Evolutionary conservation across 2,329 filamentous ascomycete genomes (phyloP).

Genomic region (Parastagonospora avenae): DNA sequence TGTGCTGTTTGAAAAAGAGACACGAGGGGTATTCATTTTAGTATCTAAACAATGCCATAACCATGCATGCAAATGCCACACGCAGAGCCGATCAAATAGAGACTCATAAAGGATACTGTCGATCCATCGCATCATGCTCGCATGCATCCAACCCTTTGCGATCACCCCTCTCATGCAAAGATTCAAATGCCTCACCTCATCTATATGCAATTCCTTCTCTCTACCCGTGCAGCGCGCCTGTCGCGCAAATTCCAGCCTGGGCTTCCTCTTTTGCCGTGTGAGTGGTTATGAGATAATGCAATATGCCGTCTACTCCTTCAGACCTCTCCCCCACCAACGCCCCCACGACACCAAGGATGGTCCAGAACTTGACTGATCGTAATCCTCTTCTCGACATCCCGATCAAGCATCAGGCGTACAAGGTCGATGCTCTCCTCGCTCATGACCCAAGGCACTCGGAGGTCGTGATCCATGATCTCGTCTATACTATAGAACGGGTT

Average conservation of each 20-base stretch:
- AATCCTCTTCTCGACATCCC: slow-evolving; percentile 80
- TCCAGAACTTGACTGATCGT: slow-evolving; percentile 87
- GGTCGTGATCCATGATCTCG: slow-evolving; percentile 97
- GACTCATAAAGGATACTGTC: no score
- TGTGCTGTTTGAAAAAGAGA: no score
- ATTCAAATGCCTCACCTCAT: no score
- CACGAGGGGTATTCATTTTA: not conserved
- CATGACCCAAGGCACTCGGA: slow-evolving; percentile 86
- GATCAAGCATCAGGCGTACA: slow-evolving; percentile 88
- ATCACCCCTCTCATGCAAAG: no score
- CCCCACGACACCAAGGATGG: slow-evolving; percentile 75
- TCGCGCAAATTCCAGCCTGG: no score
- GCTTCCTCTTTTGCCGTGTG: no score
- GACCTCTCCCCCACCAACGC: slow-evolving; percentile 8
- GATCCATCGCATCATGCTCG: no score
- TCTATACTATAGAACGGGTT: slow-evolving; percentile 99
- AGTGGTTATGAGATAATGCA: no score
- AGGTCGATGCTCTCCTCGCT: slow-evolving; percentile 93
- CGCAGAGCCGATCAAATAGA: no score
- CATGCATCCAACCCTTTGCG: not conserved
- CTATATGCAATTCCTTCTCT: no score
- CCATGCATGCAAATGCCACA: not conserved
- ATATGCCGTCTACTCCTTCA: not conserved
- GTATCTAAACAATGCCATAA: not conserved
- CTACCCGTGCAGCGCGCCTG: no score